Percentiles rank a stretch among this genome's conserved stretches.
phyloP scores from a whole-genome alignment of 768 basidiomycete genomes.

The Hypsizygus marmoreus region DNA sequence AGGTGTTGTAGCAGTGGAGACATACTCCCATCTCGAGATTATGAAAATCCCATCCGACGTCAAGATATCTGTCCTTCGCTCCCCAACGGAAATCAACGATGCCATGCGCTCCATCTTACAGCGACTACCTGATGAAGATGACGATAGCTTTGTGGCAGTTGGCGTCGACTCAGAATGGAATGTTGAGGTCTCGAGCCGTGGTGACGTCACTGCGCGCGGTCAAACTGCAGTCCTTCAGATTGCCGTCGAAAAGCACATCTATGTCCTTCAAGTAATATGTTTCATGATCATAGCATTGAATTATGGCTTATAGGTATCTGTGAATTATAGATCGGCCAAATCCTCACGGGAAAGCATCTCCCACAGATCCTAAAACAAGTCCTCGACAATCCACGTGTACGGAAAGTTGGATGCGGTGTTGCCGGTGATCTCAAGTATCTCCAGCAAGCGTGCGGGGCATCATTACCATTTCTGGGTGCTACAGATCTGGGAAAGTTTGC shows the following conservation, averaged over 20 bases:
- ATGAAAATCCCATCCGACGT: conserved; percentile 17
- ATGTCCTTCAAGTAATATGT: conserved; percentile 21
- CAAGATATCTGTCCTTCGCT: conserved; percentile 6
- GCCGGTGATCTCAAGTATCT: conserved; percentile 1
- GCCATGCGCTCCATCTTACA: conserved; percentile 16
- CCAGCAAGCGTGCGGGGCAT: conserved; percentile 1
- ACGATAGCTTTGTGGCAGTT: conserved; percentile 17
- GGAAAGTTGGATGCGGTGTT: conserved; percentile 14
- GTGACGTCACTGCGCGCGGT: conserved; percentile 13
- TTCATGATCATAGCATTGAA: no score
- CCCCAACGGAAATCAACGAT: conserved; percentile 15
- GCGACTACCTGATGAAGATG: conserved; percentile 11
- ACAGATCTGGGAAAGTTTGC: conserved; percentile 30
- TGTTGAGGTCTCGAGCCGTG: conserved; percentile 18
- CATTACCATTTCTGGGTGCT: conserved; percentile 22
- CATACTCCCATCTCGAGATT: conserved; percentile 22
- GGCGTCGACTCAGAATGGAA: conserved; percentile 29
- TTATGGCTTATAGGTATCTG: no score
- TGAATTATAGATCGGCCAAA: no score
- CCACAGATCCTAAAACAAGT: conserved; percentile 9
- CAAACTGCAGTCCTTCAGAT: conserved; percentile 21
- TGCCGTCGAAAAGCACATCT: conserved; percentile 17
- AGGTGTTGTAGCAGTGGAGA: conserved; percentile 25
- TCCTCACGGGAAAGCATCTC: no score
- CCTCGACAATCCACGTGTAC: conserved; percentile 9